A percentile compares a stretch with the other conserved stretches of the same genome.
These are phyloP conservation scores for Pterocarpus santalinus DNA, from an alignment of 306 rosid species.

Conservation along the genomic window DNA sequence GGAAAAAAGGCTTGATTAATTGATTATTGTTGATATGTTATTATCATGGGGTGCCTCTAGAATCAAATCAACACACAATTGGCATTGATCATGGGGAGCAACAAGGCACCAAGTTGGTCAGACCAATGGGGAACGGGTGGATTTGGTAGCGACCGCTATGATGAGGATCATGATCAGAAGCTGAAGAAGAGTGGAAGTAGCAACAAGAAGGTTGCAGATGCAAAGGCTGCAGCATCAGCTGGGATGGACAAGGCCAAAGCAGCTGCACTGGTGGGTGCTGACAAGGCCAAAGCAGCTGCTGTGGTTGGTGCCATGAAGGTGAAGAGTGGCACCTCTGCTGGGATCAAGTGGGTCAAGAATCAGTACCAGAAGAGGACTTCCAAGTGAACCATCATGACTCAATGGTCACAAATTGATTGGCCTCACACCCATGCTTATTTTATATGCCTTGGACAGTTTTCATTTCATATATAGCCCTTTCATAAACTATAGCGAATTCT, in stretches of 20 bases:
- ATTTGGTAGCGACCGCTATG: constrained; percentile 46
- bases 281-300: constrained; percentile 56
- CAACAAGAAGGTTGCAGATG: constrained; percentile 63
- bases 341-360: constrained; percentile 79
- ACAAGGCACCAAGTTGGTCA: constrained; percentile 83
- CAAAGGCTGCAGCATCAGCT: constrained; percentile 60
- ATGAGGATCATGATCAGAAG: constrained; percentile 45
- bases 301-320: constrained; percentile 54
- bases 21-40: background rate
- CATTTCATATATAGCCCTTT: background rate
- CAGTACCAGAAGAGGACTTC: constrained; percentile 69
- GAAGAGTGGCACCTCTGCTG: constrained; percentile 70
- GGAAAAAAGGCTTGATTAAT: background rate
- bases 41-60: background rate
- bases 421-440: background rate
- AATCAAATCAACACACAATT: background rate
- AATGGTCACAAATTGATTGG: background rate
- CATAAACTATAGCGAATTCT: background rate
- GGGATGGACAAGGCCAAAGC: constrained; percentile 66
- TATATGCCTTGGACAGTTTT: constrained; percentile 31
- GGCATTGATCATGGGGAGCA: constrained; percentile 65
- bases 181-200: constrained; percentile 51
- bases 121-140: constrained; percentile 76
- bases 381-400: constrained; percentile 48
- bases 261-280: constrained; percentile 59